Evolutionary conservation across 208 protist species (phyloP).

Genomic region (Leishmania tarentolae): DNA sequence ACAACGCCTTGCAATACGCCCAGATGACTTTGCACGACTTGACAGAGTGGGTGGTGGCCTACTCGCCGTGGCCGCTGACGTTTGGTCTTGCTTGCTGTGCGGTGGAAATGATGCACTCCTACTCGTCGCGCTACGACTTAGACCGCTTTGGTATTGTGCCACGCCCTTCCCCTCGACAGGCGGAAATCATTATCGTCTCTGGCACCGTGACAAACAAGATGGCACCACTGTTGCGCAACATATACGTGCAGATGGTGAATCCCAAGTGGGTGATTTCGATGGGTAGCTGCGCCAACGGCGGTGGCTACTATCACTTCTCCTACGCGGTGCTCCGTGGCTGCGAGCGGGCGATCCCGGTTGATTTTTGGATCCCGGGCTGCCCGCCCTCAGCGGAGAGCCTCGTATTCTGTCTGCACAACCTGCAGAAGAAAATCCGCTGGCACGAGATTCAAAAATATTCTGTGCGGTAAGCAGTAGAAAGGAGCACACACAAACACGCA

Average conservation of each 20-base stretch:
- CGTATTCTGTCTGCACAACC: conserved; percentile 90
- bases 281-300: conserved; percentile 98
- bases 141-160: conserved; percentile 98
- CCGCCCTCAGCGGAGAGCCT: conserved; percentile 96
- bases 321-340: conserved; percentile 97
- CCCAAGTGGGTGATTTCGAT: conserved; percentile 94
- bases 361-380: conserved; percentile 99
- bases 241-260: conserved; percentile 98
- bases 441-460: conserved; percentile 93
- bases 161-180: conserved; percentile 94
- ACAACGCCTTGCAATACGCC: conserved; percentile 91
- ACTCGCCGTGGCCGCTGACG: conserved; percentile 98
- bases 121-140: conserved; percentile 96
- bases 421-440: conserved; percentile 95
- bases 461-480: conserved; percentile 52
- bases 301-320: conserved; percentile 99
- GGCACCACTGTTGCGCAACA: conserved; percentile 97
- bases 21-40: conserved; percentile 92
- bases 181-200: conserved; percentile 98
- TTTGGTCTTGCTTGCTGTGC: conserved; percentile 98
- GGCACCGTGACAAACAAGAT: conserved; percentile 99
- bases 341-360: conserved; percentile 97
- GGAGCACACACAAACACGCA: neutral
- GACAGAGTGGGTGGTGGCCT: conserved; percentile 88
- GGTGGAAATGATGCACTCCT: conserved; percentile 98